A percentile compares a stretch with the other conserved stretches of the same genome.
These are phyloP conservation scores for Pythium aristosporum DNA, from an alignment of 352 stramenopile species.

Conservation along the genomic window DNA sequence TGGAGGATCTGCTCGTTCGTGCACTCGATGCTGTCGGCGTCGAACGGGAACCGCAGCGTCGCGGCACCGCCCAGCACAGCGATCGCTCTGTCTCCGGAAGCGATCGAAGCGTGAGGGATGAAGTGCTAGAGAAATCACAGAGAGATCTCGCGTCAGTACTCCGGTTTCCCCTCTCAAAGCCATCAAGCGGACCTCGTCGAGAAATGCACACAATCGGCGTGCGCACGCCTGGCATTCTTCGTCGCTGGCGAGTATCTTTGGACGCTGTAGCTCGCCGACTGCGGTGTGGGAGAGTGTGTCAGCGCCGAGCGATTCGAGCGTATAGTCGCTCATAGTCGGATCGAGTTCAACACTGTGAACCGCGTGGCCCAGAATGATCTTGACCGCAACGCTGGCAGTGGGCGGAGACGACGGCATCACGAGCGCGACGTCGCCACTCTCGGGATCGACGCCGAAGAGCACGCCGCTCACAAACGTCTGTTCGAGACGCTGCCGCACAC, in stretches of 20 bases:
- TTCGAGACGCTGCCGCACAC: constrained; percentile 36
- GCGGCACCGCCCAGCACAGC: constrained; percentile 48
- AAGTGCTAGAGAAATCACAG: constrained; percentile 14
- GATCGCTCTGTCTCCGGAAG: not conserved
- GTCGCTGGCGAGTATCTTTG: not conserved
- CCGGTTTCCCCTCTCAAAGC: not conserved
- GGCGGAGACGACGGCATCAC: constrained; percentile 20
- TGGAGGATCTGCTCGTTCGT: constrained; percentile 52
- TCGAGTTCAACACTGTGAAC: constrained; percentile 25
- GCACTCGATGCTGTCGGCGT: constrained; percentile 25
- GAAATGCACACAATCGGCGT: not conserved
- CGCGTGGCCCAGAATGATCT: constrained; percentile 39
- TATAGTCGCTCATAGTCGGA: constrained; percentile 12
- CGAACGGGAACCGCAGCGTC: constrained; percentile 42
- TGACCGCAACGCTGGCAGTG: constrained; percentile 14
- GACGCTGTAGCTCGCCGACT: not conserved
- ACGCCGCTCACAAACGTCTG: constrained; percentile 38
- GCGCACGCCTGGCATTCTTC: not conserved
- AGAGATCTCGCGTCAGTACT: not conserved
- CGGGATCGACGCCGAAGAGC: constrained; percentile 57
- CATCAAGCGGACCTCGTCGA: constrained; percentile 2
- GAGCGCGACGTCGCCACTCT: constrained; percentile 52
- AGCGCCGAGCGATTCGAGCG: not conserved
- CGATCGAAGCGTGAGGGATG: constrained; percentile 8
- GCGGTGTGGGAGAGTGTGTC: not conserved